Evolutionary conservation across 73 alveolate species (phyloP).

Genomic region (Tetrahymena borealis): DNA sequence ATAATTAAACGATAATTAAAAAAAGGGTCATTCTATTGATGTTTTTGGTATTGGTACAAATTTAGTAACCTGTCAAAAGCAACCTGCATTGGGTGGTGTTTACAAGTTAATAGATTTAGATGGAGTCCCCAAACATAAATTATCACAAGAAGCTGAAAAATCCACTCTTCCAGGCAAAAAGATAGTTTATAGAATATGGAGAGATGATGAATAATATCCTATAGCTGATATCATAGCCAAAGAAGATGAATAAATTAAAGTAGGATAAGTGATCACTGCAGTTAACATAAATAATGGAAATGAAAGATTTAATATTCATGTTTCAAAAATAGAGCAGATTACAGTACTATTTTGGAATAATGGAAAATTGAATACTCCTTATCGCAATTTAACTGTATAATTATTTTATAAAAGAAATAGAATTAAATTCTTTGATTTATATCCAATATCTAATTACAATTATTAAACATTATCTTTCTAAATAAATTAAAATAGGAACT

Average conservation of each 20-base stretch:
- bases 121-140: constrained; percentile 62
- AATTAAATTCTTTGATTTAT: no score
- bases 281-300: neutral
- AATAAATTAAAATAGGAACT: neutral
- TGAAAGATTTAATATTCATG: neutral
- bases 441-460: no score
- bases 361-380: neutral
- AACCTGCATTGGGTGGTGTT: constrained; percentile 93
- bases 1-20: neutral
- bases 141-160: constrained; percentile 45
- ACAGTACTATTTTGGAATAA: neutral
- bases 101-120: constrained; percentile 78
- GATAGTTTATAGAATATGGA: constrained; percentile 13
- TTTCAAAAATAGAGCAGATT: neutral
- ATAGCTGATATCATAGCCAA: neutral
- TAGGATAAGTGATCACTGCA: neutral
- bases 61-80: constrained; percentile 84
- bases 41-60: constrained; percentile 87
- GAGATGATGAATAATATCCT: neutral
- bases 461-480: no score
- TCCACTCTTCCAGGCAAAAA: constrained; percentile 27
- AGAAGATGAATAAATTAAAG: neutral
- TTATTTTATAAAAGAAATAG: no score
- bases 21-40: constrained; percentile 71
- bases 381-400: neutral